A percentile compares a stretch with the other conserved stretches of the same genome.
Conservation (phyloP, 1,284 basidiomycete genomes). For the Neonothopanus nambi region DNA sequence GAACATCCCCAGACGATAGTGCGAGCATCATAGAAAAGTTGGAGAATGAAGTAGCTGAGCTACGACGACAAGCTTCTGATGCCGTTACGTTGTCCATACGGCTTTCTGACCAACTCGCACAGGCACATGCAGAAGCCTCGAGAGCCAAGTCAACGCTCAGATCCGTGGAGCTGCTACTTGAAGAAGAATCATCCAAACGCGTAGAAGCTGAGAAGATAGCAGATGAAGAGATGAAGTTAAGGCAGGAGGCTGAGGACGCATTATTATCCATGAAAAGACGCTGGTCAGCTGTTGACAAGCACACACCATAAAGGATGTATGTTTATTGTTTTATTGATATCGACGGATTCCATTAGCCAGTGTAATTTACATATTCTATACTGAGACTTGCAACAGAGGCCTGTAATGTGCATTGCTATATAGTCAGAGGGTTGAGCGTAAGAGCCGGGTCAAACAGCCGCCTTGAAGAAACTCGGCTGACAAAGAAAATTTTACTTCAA, state of each 20-base stretch:
- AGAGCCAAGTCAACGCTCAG: slow-evolving; percentile 52
- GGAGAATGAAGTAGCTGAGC: slow-evolving; percentile 58
- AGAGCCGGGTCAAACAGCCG: too few relatives aligned
- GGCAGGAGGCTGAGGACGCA: slow-evolving; percentile 45
- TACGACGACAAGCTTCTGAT: slow-evolving; percentile 65
- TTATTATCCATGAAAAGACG: slow-evolving; percentile 8
- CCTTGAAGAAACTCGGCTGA: too few relatives aligned
- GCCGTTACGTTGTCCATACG: slow-evolving; percentile 59
- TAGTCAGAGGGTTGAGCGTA: too few relatives aligned
- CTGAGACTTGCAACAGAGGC: too few relatives aligned
- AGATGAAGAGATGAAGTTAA: slow-evolving; percentile 50
- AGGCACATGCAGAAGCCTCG: slow-evolving; percentile 58
- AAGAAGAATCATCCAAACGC: slow-evolving; percentile 58
- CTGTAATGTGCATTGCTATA: too few relatives aligned
- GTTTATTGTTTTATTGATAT: not conserved
- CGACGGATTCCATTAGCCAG: too few relatives aligned
- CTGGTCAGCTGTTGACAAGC: not conserved
- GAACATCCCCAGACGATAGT: slow-evolving; percentile 27
- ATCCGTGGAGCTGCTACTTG: slow-evolving; percentile 54
- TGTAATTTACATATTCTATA: too few relatives aligned
- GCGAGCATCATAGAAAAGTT: slow-evolving; percentile 54
- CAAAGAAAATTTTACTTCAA: too few relatives aligned
- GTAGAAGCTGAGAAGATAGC: slow-evolving; percentile 56
- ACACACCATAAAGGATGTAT: not conserved
- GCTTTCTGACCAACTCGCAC: slow-evolving; percentile 63